A percentile compares a stretch with the other conserved stretches of the same genome.
These are phyloP conservation scores for Turnera subulata DNA, from an alignment of 345 rosid species.

Conservation along the genomic window DNA sequence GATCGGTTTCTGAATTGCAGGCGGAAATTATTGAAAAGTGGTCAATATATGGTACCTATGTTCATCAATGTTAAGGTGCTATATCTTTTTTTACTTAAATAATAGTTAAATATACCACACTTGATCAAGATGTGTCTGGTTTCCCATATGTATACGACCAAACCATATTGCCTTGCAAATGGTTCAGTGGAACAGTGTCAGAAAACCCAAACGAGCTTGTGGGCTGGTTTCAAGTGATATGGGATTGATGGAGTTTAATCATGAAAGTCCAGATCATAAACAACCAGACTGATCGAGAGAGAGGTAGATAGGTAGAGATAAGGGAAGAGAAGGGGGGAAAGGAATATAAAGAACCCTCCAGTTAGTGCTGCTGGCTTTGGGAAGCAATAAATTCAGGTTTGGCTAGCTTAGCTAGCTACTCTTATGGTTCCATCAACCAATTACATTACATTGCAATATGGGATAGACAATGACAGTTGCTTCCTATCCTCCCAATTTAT, in stretches of 20 bases:
- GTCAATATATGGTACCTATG: too few relatives aligned
- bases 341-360: not conserved
- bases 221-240: not conserved
- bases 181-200: not conserved
- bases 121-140: not conserved
- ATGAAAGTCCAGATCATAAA: conserved; percentile 20
- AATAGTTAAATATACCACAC: not conserved
- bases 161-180: not conserved
- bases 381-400: conserved; percentile 36
- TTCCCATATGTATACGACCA: not conserved
- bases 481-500: conserved; percentile 27
- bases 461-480: conserved; percentile 49
- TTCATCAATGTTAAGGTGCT: not conserved
- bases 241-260: conserved; percentile 13
- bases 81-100: not conserved
- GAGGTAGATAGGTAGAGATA: not conserved
- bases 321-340: not conserved
- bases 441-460: conserved; percentile 4
- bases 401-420: not conserved
- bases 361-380: not conserved
- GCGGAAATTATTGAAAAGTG: too few relatives aligned
- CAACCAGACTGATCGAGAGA: conserved; percentile 1
- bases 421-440: conserved; percentile 1
- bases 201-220: not conserved
- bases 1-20: too few relatives aligned